Base-by-base conservation (phyloP, 768 basidiomycete species). In the Podaxis pistillaris region DNA sequence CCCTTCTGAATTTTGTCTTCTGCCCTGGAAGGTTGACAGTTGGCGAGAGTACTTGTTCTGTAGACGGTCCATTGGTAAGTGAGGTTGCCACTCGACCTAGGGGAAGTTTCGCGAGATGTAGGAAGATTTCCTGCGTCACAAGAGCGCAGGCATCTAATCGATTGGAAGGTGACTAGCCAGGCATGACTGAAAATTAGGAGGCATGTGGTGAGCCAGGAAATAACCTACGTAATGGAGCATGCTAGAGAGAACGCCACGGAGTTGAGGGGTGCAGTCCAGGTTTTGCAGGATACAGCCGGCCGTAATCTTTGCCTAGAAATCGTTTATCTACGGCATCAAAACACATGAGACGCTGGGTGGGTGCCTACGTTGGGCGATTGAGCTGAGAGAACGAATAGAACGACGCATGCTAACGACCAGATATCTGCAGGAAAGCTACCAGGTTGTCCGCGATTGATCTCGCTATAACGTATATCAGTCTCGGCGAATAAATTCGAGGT, bases 371-470 rank as follows among this genome's bases (percentile, higher is more conserved):
- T 53, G 11, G 78, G 72, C 17, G 70, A 70, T 12, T 52, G 63
- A 2, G 78, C 79, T 4, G 75, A 68, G 13, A 81, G 61, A 61
- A 78, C 78, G 6, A 72, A 70, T 19, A 78, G 54, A 22, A 78
- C 66, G 3, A 82, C 68, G 66, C 76, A 78, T 3, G 81, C 83
- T 28, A 81, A 58, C 1, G 82, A 83, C 82, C 82, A 84, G 26
- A 81, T 38, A 65, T 84, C 83, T 3, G 74, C 69, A 6, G 73
- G 58, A 61, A 75, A 79, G 40, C 73, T 71, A 51, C 78, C 75
- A 1, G 75, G 66, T 26, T 50, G 50, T n/a, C 71, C 66, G 0
- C 69, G 64, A 5, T 74, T 61, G 1, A 81, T 73, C 67, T 84
- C 82, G 28, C 83, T 84, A 47, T 6, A 4, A 5, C 38, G 24